Evolutionary conservation across 2,329 filamentous ascomycete genomes (phyloP), one percentile per base, ranked within the genome.

Genomic region (Fonsecaea multimorphosa): DNA sequence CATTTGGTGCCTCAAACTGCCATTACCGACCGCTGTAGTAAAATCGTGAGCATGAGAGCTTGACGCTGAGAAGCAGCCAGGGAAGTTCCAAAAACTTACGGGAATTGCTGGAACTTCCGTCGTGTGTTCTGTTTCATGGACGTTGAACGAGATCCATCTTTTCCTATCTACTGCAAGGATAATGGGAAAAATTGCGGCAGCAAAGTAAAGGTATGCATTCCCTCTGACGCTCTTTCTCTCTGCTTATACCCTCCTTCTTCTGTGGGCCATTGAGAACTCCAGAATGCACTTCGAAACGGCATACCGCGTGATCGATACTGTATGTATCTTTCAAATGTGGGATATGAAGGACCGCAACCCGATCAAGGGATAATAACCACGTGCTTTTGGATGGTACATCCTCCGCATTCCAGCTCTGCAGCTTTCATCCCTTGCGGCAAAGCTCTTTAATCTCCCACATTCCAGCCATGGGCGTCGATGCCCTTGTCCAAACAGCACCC

Each of bases 361-460:
- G n/a, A 27, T 71, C 22, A 49, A 49, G 19, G 19, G 44, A 24
- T 49, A 2, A 49, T 88, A 29, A 5, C 58, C 58, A 54, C 32
- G 58, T 62, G 58, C 40, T 24, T 58, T 29, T 29, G n/a, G 56
- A 58, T 40, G 32, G 16, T 38, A 49, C 12, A 31, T 53, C 24
- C 31, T 51, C 49, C 24, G 27, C 58, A 65, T 60, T 63, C 63
- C 62, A 52, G 12, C 4, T 4, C 44, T 4, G 8, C 24, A 11
- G 19, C 31, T 63, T 51, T 61, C 53, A 61, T 66, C 60, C 66
- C 66, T 66, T 66, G 32, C 56, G 22, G 22, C 52, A 19, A 58
- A 49, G 38, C 54, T 58, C 38, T 40, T 40, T 61, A 66, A 69
- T 69, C 49, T 69, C 61, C 64, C 67, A 62, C 67, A 69, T 69